Base-by-base conservation (phyloP, 257 asterid species). In the Galeopsis tetrahit region DNA sequence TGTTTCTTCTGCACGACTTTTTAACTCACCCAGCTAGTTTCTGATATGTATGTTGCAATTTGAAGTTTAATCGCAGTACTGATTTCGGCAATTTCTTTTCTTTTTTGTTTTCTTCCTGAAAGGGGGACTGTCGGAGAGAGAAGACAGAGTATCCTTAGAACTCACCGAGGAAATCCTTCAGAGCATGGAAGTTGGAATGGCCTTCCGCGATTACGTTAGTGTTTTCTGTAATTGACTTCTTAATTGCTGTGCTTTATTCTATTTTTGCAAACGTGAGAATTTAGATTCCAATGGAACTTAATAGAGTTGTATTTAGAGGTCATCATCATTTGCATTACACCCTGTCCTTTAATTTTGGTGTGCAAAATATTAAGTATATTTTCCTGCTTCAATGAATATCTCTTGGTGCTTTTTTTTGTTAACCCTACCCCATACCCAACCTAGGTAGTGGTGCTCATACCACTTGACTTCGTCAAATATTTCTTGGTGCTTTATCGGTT, bases 151-250 rank as follows among this genome's bases (percentile, higher is more conserved):
- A 33, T 92, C 96, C 2, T 75, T 92, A 70, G 96, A 92, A 60
- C 86, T 90, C 75, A 90, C 89, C 17, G 97, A 95, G 81, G 98
- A 92, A 81, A 88, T 95, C 56, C 83, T 95, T 57, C 98, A 88
- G 84, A 86, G 94, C 85, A 95, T 95, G 99, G 99, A 95, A 86
- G 99, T 95, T 42, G 97, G 99, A 80, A 82, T 90, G 85, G 90
- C 93, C 31, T 95, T 95, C 71, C 98, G 99, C 57, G 98, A 94
- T 69, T 89, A 91, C 63, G 98, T 91, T 79, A 11, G 85, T 75
- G 53, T 65, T 49, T 66, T 32, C 5, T 58, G 52, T 7, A 15
- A n/a, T 17, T 52, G 46, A 21, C 57, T 53, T 66, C 35, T 51
- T 15, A 17, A 31, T 10, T 73, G 59, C 5, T 53, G 49, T 36